Percentiles rank a stretch among this genome's conserved stretches.
phyloP scores from a whole-genome alignment of 345 rosid species.

The Aquilaria malaccensis region DNA sequence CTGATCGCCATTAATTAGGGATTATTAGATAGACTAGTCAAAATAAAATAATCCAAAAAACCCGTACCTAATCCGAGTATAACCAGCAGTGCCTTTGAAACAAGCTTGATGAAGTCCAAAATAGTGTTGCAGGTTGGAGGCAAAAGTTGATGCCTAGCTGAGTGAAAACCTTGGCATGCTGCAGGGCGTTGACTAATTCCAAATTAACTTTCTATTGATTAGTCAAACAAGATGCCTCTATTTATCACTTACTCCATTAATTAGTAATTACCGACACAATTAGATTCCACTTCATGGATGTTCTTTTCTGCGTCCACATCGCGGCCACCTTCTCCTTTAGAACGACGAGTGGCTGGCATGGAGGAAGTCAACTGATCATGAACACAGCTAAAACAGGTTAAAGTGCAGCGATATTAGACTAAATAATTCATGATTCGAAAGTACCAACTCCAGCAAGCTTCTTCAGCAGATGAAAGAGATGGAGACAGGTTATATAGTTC shows the following conservation, averaged over 20 bases:
- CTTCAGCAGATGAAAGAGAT: constrained; percentile 11
- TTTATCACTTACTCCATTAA: too few species aligned
- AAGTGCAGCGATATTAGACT: too few species aligned
- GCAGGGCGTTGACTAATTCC: neutral
- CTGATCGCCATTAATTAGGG: constrained; percentile 11
- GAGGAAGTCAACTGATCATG: too few species aligned
- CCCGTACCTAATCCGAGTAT: constrained; percentile 33
- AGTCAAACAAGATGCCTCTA: too few species aligned
- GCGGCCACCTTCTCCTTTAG: too few species aligned
- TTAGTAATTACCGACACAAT: too few species aligned
- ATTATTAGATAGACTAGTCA: neutral
- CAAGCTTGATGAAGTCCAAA: constrained; percentile 28
- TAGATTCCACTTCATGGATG: too few species aligned
- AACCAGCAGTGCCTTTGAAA: constrained; percentile 30
- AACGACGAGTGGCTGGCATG: too few species aligned
- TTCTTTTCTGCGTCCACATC: too few species aligned
- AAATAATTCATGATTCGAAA: neutral
- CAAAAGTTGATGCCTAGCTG: constrained; percentile 9
- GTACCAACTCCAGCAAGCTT: constrained; percentile 14
- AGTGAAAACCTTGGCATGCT: neutral
- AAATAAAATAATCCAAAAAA: neutral
- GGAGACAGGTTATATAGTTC: constrained; percentile 26
- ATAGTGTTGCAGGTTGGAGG: constrained; percentile 31
- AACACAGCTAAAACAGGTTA: too few species aligned
- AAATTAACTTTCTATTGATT: too few species aligned